Conservation (phyloP, 176 grass and related monocot species). For the Thalia dealbata region DNA sequence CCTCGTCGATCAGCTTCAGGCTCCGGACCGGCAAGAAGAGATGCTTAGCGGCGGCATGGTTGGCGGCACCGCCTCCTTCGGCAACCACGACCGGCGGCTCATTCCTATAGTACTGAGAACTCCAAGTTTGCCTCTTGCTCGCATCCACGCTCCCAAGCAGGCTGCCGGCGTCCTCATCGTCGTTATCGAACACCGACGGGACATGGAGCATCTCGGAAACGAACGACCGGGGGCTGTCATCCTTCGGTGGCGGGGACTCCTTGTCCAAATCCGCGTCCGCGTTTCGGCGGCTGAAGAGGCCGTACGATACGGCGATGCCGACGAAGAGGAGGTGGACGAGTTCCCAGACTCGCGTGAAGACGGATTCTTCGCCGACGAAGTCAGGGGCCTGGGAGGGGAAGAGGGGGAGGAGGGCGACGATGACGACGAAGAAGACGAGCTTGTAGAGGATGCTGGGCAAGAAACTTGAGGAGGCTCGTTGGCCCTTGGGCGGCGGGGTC, state of each 20-base stretch:
- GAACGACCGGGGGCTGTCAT: constrained; percentile 36
- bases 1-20: constrained; percentile 32
- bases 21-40: constrained; percentile 46
- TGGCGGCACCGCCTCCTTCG: background rate
- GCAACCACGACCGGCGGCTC: constrained; percentile 38
- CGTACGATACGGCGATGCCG: constrained; percentile 78
- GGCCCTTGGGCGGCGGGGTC: background rate
- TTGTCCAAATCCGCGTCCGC: constrained; percentile 13
- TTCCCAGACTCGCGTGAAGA: constrained; percentile 72
- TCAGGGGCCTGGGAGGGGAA: constrained; percentile 47
- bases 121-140: constrained; percentile 45
- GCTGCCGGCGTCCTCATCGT: background rate
- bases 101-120: constrained; percentile 28
- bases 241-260: constrained; percentile 16
- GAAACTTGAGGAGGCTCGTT: constrained; percentile 1
- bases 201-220: constrained; percentile 39
- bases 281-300: constrained; percentile 81
- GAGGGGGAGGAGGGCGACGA: constrained; percentile 50
- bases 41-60: constrained; percentile 14
- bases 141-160: background rate
- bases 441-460: constrained; percentile 34
- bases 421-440: constrained; percentile 37
- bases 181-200: constrained; percentile 1
- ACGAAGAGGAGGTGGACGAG: constrained; percentile 79
- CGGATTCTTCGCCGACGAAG: constrained; percentile 33